These are phyloP conservation scores for Boletellus ananas DNA, from an alignment of 768 basidiomycete genomes.

Conservation along the genomic window DNA sequence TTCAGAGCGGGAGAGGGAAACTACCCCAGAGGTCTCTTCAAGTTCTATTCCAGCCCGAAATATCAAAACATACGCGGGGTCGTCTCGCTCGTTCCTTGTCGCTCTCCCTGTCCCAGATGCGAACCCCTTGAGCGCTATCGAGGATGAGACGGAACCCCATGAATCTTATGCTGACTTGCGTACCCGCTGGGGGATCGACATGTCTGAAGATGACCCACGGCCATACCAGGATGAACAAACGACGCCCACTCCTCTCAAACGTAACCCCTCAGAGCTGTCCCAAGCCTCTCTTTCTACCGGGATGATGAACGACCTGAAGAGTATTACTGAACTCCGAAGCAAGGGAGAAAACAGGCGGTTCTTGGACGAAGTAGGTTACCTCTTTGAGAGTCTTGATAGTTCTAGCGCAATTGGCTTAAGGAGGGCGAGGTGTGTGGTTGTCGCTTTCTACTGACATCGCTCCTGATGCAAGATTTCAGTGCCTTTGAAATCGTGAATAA, in stretches of 20 bases:
- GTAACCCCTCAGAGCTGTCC: conserved; percentile 32
- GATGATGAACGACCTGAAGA: conserved; percentile 73
- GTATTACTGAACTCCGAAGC: conserved; percentile 74
- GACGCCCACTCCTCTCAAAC: conserved; percentile 9
- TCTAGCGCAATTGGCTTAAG: conserved; percentile 52
- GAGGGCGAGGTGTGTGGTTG: conserved; percentile 55
- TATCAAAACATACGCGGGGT: conserved; percentile 69
- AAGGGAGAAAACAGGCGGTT: conserved; percentile 80
- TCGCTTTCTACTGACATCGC: neutral
- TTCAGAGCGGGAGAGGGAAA: conserved; percentile 26
- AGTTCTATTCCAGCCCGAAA: conserved; percentile 29
- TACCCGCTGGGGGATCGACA: conserved; percentile 77
- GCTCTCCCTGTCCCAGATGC: conserved; percentile 43
- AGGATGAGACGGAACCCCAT: conserved; percentile 49
- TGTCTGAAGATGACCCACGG: conserved; percentile 68
- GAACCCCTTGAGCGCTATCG: conserved; percentile 31
- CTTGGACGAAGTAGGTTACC: conserved; percentile 79
- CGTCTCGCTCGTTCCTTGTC: conserved; percentile 77
- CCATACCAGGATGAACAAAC: conserved; percentile 19
- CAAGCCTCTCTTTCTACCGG: conserved; percentile 45
- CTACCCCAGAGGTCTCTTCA: conserved; percentile 27
- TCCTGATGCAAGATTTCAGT: conserved; percentile 34
- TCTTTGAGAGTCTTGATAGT: conserved; percentile 73
- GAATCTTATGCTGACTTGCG: conserved; percentile 77
- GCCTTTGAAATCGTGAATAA: conserved; percentile 75